Evolutionary conservation across 495 filamentous ascomycete genomes (phyloP).

Genomic region (Penicillium longicatenatum): DNA sequence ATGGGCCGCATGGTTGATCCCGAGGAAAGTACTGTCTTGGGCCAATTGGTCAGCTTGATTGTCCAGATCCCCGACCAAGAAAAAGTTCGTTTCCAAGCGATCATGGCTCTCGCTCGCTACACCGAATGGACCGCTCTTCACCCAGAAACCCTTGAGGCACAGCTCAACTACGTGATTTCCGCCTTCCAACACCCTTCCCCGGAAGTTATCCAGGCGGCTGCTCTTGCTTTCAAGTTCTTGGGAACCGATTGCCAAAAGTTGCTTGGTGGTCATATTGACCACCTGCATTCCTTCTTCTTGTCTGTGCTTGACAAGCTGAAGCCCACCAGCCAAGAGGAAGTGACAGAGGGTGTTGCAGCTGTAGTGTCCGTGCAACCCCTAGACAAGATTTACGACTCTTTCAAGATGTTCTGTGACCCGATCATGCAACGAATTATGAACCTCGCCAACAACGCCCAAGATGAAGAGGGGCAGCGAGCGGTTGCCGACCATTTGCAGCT

Average conservation of each 20-base stretch:
- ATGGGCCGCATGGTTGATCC: slow-evolving; percentile 97
- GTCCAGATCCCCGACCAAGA: slow-evolving; percentile 94
- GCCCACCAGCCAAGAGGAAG: slow-evolving; percentile 84
- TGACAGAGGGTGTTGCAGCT: slow-evolving; percentile 90
- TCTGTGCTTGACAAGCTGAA: slow-evolving; percentile 83
- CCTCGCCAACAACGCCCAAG: slow-evolving; percentile 80
- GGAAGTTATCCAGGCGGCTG: slow-evolving; percentile 88
- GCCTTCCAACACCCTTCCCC: slow-evolving; percentile 83
- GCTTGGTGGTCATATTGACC: slow-evolving; percentile 72
- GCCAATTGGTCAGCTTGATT: slow-evolving; percentile 86
- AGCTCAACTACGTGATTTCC: slow-evolving; percentile 91
- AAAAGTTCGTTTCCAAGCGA: slow-evolving; percentile 93
- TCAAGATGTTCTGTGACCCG: slow-evolving; percentile 94
- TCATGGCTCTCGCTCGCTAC: slow-evolving; percentile 95
- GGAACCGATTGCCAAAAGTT: slow-evolving; percentile 90
- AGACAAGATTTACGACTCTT: slow-evolving; percentile 73
- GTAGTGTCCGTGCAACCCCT: slow-evolving; percentile 85
- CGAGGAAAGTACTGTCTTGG: slow-evolving; percentile 81
- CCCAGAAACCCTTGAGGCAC: slow-evolving; percentile 84
- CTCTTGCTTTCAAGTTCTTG: slow-evolving; percentile 94
- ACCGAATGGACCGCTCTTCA: slow-evolving; percentile 97
- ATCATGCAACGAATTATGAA: slow-evolving; percentile 82
- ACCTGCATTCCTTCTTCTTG: slow-evolving; percentile 90
- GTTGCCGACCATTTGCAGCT: slow-evolving; percentile 87
- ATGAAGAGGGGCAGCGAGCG: slow-evolving; percentile 75